These are phyloP conservation scores for Aspergillus sclerotiicarbonarius DNA, from an alignment of 495 filamentous ascomycete genomes.

Conservation along the genomic window DNA sequence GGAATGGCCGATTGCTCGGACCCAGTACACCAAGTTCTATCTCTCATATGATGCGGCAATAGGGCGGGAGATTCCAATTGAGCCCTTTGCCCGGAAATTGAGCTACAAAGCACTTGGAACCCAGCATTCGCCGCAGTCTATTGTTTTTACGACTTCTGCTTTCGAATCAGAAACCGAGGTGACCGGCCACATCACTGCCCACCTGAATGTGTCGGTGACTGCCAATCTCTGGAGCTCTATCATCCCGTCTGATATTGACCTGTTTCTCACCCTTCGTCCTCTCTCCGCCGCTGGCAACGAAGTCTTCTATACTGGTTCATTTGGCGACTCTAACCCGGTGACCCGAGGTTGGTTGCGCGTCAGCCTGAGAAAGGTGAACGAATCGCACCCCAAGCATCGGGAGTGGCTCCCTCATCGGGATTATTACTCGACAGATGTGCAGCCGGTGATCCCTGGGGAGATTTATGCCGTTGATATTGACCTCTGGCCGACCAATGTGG, in stretches of 20 bases:
- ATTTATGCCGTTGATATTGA: constrained; percentile 59
- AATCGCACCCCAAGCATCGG: not conserved
- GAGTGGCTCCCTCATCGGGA: not conserved
- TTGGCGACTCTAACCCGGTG: too few relatives aligned
- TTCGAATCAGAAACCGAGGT: constrained; percentile 45
- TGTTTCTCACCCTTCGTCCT: too few relatives aligned
- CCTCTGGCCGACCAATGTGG: constrained; percentile 62
- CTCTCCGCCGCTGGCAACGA: too few relatives aligned
- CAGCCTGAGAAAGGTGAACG: not conserved
- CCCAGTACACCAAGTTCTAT: constrained; percentile 49
- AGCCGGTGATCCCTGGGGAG: constrained; percentile 43
- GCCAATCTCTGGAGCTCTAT: too few relatives aligned
- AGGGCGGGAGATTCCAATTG: not conserved
- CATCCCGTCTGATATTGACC: too few relatives aligned
- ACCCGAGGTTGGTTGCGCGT: too few relatives aligned
- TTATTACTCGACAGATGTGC: not conserved
- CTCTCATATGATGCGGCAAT: constrained; percentile 19
- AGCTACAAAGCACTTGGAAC: too few relatives aligned
- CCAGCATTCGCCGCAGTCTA: not conserved
- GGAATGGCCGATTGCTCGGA: constrained; percentile 57
- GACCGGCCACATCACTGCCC: constrained; percentile 58
- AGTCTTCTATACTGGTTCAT: too few relatives aligned
- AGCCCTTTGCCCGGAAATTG: too few relatives aligned
- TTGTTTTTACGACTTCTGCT: constrained; percentile 21
- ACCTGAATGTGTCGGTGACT: constrained; percentile 48